phyloP scores from a whole-genome alignment of 441 rosid species.

The Corymbia citriodora region DNA sequence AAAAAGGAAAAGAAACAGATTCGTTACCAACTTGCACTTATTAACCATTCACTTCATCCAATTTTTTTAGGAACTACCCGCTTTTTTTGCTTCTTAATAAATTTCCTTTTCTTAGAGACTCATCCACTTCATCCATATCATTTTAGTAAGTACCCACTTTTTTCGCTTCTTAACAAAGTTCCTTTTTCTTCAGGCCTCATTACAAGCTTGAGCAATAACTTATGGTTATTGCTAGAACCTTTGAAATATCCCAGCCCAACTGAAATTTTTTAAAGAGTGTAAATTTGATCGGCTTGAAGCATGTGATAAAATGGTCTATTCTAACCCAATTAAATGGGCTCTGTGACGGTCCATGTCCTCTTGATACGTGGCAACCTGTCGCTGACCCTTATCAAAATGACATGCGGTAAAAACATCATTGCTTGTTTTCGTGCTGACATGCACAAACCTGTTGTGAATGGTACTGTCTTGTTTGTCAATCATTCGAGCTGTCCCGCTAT shows the following conservation, averaged over 20 bases:
- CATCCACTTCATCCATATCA: background rate
- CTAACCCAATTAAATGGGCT: background rate
- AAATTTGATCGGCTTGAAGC: background rate
- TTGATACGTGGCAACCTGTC: background rate
- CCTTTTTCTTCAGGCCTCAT: background rate
- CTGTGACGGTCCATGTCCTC: background rate
- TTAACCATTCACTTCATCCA: background rate
- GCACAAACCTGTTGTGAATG: background rate
- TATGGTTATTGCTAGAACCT: background rate
- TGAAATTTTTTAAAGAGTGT: background rate
- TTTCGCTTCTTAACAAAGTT: background rate
- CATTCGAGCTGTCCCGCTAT: background rate
- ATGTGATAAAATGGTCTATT: background rate
- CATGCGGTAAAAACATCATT: background rate
- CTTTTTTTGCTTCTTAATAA: background rate
- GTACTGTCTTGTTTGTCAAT: background rate
- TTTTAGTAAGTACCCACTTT: background rate
- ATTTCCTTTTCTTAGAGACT: background rate
- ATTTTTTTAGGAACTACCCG: background rate
- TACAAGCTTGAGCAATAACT: background rate
- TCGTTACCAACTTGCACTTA: background rate
- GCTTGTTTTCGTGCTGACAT: background rate
- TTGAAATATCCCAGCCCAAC: background rate
- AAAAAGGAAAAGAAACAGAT: background rate
- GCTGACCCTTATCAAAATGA: background rate